These are phyloP conservation scores for Boletus nobilissimus DNA, from an alignment of 1,284 basidiomycete genomes.

Conservation along the genomic window DNA sequence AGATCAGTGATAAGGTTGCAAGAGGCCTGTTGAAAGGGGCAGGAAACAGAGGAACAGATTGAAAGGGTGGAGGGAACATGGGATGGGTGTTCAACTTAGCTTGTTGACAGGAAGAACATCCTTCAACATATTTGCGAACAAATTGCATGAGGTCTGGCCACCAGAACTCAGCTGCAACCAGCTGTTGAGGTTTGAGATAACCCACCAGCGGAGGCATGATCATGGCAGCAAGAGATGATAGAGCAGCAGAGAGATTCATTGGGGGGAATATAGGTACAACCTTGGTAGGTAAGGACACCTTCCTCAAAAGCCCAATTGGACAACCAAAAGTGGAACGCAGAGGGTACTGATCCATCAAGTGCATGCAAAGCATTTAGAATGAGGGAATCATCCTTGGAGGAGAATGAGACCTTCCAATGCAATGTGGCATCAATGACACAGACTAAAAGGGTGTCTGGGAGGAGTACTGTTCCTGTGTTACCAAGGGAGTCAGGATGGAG, in stretches of 20 bases:
- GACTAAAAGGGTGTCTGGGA: neutral
- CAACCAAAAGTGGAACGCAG: neutral
- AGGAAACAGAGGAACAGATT: too few species aligned
- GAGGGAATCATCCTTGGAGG: neutral
- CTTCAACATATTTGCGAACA: too few species aligned
- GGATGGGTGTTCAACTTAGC: too few species aligned
- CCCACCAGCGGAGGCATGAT: too few species aligned
- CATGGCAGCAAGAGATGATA: neutral
- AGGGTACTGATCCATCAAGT: neutral
- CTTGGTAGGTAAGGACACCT: neutral
- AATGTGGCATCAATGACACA: neutral
- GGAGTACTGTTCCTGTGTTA: neutral
- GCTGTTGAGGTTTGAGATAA: too few species aligned
- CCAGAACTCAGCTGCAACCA: too few species aligned
- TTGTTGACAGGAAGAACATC: too few species aligned
- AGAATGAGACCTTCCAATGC: neutral
- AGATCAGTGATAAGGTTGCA: too few species aligned
- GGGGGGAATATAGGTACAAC: neutral
- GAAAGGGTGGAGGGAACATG: too few species aligned
- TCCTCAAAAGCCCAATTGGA: neutral
- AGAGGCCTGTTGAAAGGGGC: too few species aligned
- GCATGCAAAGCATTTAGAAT: neutral
- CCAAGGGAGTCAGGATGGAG: neutral
- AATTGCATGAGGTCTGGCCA: too few species aligned
- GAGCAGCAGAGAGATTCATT: neutral